Base-by-base conservation (phyloP, 164 flowering plant species). In the Euptelea pleiosperma region DNA sequence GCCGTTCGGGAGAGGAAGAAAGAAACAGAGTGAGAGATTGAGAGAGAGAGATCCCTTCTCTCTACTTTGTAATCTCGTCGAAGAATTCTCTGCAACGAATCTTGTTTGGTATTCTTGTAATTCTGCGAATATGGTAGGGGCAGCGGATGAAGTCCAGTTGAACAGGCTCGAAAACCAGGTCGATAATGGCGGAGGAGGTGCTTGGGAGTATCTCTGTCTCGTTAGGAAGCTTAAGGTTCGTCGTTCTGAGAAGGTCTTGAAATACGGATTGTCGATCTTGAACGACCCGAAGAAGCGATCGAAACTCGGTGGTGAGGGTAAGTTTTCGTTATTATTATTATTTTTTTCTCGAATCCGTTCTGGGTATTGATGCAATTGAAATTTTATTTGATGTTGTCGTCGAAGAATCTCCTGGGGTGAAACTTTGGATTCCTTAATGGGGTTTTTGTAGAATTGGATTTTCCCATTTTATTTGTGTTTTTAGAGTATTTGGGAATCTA, bases 131-230 rank as follows among this genome's bases (percentile, higher is more conserved):
- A 93, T 93, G 98, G 96, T 93, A 75, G 88, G 79, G 37, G 86
- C 82, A 67, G 67, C 78, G 31, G 97, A 93, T 70, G 84, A 83
- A 68, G 62, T 69, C 19, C 72, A 84, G 61, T 73, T 93, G 67
- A 74, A 70, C 46, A 74, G 79, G 48, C 72, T 93, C 37, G 98
- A 93, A 66, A 78, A 24, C 56, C 97, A 89, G 77, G 97, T 86
- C 14, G 98, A 93, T 35, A 83, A 84, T 68, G 96, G 94, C 2
- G 98, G 98, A 7, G 97, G 96, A 33, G 96, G 97, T n/a, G 85
- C 75, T 18, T 93, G 96, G 98, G 97, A 93, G 71, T 93, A 90
- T 58, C 85, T 93, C 47, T 83, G 80, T 54, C 78, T 90, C n/a
- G 80, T 86, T 18, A 58, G 84, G 29, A 93, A 90, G 79, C 94